Conservation (phyloP, 257 asterid genomes). For the Solanum okadae region DNA sequence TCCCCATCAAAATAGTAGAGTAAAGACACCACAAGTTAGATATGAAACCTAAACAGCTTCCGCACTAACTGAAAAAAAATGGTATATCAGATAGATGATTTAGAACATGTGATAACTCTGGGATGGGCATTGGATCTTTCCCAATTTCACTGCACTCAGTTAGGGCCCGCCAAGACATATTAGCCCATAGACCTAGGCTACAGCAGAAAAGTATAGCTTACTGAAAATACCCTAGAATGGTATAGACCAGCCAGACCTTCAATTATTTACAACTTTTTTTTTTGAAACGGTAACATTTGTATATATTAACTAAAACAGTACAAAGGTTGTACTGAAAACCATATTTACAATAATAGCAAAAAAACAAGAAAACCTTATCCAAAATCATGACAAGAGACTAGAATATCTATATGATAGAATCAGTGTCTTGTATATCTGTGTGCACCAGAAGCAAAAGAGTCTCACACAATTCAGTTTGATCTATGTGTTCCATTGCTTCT, state of each 20-base stretch:
- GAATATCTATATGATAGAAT: not conserved
- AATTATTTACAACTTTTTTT: not conserved
- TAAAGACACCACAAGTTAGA: not conserved
- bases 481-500: not conserved
- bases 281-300: not conserved
- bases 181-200: not conserved
- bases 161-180: not conserved
- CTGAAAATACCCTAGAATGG: not conserved
- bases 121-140: not conserved
- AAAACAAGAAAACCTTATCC: not conserved
- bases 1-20: not conserved
- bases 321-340: not conserved
- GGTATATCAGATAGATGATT: not conserved
- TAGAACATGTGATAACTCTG: not conserved
- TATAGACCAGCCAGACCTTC: not conserved
- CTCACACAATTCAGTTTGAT: not conserved
- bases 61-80: not conserved
- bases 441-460: not conserved
- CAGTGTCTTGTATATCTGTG: not conserved
- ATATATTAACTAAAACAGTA: not conserved
- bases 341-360: not conserved
- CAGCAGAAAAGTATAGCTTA: not conserved
- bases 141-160: not conserved
- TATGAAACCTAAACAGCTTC: not conserved
- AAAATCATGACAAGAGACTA: not conserved